These are phyloP conservation scores for Coemansia sp. DNA, from an alignment of 192 early-diverging fungal genomes.

Conservation along the genomic window DNA sequence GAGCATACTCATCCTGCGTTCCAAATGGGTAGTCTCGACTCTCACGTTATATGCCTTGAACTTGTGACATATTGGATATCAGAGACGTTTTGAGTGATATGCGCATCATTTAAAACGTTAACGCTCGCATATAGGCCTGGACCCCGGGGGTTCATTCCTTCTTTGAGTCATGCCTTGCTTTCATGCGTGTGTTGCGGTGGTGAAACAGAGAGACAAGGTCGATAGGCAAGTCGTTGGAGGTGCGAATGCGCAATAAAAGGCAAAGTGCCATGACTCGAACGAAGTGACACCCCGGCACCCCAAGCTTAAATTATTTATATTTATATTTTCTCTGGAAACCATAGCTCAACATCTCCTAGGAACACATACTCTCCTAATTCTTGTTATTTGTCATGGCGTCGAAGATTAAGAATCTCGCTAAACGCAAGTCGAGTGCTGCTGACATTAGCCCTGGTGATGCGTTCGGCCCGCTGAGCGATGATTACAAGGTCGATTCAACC, in stretches of 20 bases:
- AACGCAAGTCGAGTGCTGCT: constrained; percentile 22
- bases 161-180: neutral
- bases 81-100: neutral
- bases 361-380: neutral
- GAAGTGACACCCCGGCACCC: neutral
- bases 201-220: neutral
- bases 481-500: constrained; percentile 39
- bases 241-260: neutral
- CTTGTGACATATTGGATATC: neutral
- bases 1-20: neutral
- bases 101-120: neutral
- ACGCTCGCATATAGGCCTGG: neutral
- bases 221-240: neutral
- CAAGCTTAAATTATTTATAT: neutral
- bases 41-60: neutral
- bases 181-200: neutral
- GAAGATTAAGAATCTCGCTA: constrained; percentile 5
- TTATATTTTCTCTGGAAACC: neutral
- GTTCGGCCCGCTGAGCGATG: constrained; percentile 25
- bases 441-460: constrained; percentile 37
- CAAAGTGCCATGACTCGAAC: neutral
- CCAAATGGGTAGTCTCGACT: neutral
- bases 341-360: neutral
- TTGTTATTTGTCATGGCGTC: neutral
- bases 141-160: neutral